A percentile compares a stretch with the other conserved stretches of the same genome.
phyloP scores from a whole-genome alignment of 1,284 basidiomycete species.

The Wallemia hederae region DNA sequence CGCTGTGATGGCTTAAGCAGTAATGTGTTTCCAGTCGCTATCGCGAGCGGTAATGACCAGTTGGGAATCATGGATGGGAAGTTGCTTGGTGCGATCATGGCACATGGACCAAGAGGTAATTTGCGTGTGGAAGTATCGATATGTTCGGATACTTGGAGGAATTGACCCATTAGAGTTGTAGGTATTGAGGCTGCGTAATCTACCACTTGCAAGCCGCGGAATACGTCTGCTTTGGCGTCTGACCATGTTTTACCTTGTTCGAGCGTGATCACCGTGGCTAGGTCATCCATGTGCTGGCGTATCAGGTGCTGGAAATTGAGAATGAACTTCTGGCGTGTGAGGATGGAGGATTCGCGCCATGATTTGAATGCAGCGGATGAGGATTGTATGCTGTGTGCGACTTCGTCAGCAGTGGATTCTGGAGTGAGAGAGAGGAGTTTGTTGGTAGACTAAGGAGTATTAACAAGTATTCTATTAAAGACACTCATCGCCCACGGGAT shows the following conservation, averaged over 20 bases:
- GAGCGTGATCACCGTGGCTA: slow-evolving; percentile 30
- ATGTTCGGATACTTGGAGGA: slow-evolving; percentile 78
- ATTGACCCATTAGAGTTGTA: slow-evolving; percentile 55
- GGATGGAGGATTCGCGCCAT: background rate
- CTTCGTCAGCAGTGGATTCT: background rate
- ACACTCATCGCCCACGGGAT: background rate
- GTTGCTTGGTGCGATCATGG: slow-evolving; percentile 44
- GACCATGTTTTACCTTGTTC: slow-evolving; percentile 70
- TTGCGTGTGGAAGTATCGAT: slow-evolving; percentile 81
- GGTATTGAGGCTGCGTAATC: slow-evolving; percentile 65
- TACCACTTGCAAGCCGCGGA: slow-evolving; percentile 79
- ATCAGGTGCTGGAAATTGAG: slow-evolving; percentile 46
- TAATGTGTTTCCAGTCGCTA: slow-evolving; percentile 76
- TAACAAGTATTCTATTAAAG: background rate
- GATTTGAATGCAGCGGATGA: background rate
- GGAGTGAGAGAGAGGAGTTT: background rate
- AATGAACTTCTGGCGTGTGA: background rate
- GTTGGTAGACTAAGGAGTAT: background rate
- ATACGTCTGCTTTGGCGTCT: slow-evolving; percentile 82
- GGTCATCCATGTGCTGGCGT: slow-evolving; percentile 34
- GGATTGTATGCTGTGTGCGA: background rate
- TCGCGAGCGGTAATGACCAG: slow-evolving; percentile 22
- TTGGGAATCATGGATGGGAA: slow-evolving; percentile 42
- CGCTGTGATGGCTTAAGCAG: slow-evolving; percentile 87
- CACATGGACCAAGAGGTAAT: slow-evolving; percentile 45